A percentile compares a stretch with the other conserved stretches of the same genome.
Evolutionary conservation across 805 yeast genomes (phyloP).

Genomic region (Kuraishia piskuri): DNA sequence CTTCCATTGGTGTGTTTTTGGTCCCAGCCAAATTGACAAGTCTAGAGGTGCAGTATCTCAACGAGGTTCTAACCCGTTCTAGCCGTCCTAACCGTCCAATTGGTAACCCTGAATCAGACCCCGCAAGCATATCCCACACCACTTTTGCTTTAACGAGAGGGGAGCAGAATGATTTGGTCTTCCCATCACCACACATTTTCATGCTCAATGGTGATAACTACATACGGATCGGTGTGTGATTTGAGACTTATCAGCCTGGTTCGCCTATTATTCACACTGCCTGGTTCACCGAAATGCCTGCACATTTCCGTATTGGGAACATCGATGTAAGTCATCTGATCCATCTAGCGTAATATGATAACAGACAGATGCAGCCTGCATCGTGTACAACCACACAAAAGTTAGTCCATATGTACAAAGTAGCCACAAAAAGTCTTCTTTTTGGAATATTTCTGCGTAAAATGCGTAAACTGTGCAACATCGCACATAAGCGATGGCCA

Average conservation of each 20-base stretch:
- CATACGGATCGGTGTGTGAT: not conserved
- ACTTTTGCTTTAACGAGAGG: not conserved
- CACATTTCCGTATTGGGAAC: not conserved
- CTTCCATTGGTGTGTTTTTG: constrained; percentile 30
- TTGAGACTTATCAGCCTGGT: not conserved
- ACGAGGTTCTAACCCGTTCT: not conserved
- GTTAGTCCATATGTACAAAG: not conserved
- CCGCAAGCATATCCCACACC: not conserved
- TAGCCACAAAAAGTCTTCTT: not conserved
- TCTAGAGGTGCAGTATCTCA: not conserved
- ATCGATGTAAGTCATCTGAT: not conserved
- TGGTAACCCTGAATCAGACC: not conserved
- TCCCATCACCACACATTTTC: not conserved
- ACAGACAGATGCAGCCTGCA: not conserved
- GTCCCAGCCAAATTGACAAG: constrained; percentile 59
- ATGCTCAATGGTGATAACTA: not conserved
- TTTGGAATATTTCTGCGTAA: not conserved
- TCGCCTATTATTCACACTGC: not conserved
- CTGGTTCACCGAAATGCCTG: not conserved
- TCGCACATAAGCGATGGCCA: not conserved
- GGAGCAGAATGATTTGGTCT: not conserved
- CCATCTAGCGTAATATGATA: not conserved
- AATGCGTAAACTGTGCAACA: not conserved
- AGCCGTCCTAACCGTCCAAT: not conserved
- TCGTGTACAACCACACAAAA: not conserved